phyloP scores from a whole-genome alignment of 495 filamentous ascomycete species.

The Penicillium desertorum region DNA sequence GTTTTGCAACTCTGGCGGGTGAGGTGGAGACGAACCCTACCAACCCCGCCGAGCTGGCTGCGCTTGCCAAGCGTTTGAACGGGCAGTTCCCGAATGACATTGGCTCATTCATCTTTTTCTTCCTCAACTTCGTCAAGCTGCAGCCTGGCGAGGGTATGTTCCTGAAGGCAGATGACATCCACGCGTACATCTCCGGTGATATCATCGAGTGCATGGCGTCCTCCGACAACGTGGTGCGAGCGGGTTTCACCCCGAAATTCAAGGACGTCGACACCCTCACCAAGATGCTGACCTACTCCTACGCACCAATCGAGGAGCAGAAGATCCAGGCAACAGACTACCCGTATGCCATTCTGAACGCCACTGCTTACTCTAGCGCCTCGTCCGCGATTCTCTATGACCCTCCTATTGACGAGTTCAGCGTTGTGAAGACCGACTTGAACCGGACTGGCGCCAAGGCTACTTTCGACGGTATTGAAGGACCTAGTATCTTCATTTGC shows the following conservation, averaged over 20 bases:
- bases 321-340: conserved; percentile 86
- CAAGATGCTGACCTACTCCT: conserved; percentile 88
- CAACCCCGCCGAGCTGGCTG: conserved; percentile 60
- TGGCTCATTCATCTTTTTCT: conserved; percentile 75
- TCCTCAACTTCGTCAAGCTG: conserved; percentile 79
- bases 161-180: conserved; percentile 91
- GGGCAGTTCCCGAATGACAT: conserved; percentile 74
- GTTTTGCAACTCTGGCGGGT: conserved; percentile 40
- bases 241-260: conserved; percentile 97
- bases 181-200: conserved; percentile 93
- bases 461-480: conserved; percentile 80
- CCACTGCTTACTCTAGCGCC: conserved; percentile 69
- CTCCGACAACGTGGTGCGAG: conserved; percentile 95
- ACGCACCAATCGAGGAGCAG: conserved; percentile 89
- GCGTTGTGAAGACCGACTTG: conserved; percentile 78
- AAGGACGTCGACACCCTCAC: conserved; percentile 94
- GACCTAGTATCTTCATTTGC: conserved; percentile 90
- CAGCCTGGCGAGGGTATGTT: conserved; percentile 92
- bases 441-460: conserved; percentile 70
- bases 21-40: conserved; percentile 39
- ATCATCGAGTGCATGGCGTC: conserved; percentile 99
- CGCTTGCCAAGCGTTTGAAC: conserved; percentile 73
- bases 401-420: conserved; percentile 95
- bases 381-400: conserved; percentile 77
- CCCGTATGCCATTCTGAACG: conserved; percentile 77